A percentile compares a stretch with the other conserved stretches of the same genome.
Conservation (phyloP, 129 eudicot genomes). For the Smallanthus sonchifolius region DNA sequence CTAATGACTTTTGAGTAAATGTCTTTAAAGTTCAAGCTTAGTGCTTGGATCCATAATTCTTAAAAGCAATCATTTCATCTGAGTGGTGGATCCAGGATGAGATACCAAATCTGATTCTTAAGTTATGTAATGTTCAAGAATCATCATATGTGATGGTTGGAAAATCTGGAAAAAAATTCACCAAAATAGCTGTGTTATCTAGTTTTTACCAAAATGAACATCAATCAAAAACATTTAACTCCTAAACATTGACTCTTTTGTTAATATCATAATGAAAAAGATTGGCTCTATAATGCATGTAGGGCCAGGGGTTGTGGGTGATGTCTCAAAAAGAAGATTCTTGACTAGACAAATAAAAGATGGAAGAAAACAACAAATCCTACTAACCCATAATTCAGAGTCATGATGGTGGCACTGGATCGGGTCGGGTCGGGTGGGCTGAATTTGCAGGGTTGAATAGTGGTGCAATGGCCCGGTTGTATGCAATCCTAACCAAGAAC, state of each 20-base stretch:
- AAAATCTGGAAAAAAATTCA: too few species aligned
- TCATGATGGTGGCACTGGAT: slow-evolving; percentile 18
- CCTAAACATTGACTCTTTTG: background rate
- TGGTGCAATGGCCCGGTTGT: background rate
- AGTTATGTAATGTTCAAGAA: slow-evolving; percentile 1
- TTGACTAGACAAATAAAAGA: slow-evolving; percentile 22
- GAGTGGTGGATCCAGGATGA: slow-evolving; percentile 28
- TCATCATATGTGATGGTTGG: background rate
- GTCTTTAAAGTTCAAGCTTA: slow-evolving; percentile 11
- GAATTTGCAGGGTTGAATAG: background rate
- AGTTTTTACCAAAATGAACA: background rate
- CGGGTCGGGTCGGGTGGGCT: background rate
- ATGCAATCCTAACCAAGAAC: background rate
- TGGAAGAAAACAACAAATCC: slow-evolving; percentile 30
- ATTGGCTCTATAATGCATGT: slow-evolving; percentile 7
- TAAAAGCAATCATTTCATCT: slow-evolving; percentile 24
- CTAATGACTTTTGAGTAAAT: slow-evolving; percentile 17
- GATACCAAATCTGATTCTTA: slow-evolving; percentile 22
- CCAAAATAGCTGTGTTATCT: too few species aligned
- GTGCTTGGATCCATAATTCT: slow-evolving; percentile 25
- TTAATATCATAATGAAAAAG: background rate
- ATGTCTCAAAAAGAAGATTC: slow-evolving; percentile 22
- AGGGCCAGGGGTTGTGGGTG: slow-evolving; percentile 4
- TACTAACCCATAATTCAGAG: slow-evolving; percentile 8
- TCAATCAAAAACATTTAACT: background rate